Evolutionary conservation across 1,139 yeast genomes (phyloP).

Genomic region (Sporopachydermia cereana): DNA sequence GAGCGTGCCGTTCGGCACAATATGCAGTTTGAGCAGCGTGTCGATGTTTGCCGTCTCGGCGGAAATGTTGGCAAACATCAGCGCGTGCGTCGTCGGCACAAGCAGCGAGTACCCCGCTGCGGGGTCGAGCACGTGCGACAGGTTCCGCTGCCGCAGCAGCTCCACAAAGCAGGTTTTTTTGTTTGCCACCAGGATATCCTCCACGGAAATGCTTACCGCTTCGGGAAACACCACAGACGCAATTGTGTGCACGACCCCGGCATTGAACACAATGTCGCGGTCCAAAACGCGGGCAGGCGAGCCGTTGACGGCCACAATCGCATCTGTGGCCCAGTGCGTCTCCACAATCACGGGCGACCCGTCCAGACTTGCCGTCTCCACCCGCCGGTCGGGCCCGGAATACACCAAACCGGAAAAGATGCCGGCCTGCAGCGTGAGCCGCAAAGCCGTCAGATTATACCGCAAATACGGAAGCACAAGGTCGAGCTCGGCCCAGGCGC

Average conservation of each 20-base stretch:
- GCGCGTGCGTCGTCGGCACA: constrained; percentile 55
- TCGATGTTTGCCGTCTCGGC: constrained; percentile 32
- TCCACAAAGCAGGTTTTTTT: constrained; percentile 33
- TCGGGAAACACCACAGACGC: constrained; percentile 47
- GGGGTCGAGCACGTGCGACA: constrained; percentile 24
- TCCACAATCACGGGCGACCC: neutral
- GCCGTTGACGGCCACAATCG: constrained; percentile 20
- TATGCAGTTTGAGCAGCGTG: constrained; percentile 53
- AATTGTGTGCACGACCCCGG: constrained; percentile 79
- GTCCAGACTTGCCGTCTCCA: neutral
- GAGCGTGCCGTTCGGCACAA: constrained; percentile 45
- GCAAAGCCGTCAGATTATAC: constrained; percentile 38
- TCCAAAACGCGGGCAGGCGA: constrained; percentile 17
- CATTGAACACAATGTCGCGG: constrained; percentile 63
- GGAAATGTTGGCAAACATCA: constrained; percentile 43
- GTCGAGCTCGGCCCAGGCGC: constrained; percentile 61
- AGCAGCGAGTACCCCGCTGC: constrained; percentile 47
- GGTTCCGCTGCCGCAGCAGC: constrained; percentile 31
- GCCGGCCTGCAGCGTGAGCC: constrained; percentile 41
- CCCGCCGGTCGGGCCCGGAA: constrained; percentile 36
- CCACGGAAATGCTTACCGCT: constrained; percentile 39
- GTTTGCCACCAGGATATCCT: constrained; percentile 36
- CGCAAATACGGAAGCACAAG: constrained; percentile 50
- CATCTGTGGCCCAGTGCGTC: constrained; percentile 5
- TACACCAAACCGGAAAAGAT: constrained; percentile 58